Conservation (phyloP, 2,329 filamentous ascomycete genomes). For the Stachybotrys chlorohalonatus region DNA sequence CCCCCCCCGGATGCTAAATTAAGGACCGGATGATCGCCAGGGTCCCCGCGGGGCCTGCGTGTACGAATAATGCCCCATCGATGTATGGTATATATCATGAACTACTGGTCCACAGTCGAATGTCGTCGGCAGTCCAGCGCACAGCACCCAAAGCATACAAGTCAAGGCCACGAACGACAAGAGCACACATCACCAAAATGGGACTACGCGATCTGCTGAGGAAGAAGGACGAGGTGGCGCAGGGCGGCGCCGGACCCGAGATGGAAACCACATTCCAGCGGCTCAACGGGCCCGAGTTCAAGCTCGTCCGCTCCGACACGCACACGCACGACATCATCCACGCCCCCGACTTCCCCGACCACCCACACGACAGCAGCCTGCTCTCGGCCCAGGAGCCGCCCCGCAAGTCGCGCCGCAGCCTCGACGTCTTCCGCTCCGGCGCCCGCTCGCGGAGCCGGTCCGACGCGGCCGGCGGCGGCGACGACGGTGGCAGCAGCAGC, state of each 20-base stretch:
- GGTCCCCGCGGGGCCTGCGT: background rate
- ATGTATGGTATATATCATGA: too few species aligned
- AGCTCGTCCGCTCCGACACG: conserved; percentile 78
- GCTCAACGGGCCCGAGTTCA: conserved; percentile 56
- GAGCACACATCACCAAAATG: conserved; percentile 23
- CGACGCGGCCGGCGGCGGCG: conserved; percentile 23
- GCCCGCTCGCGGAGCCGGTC: conserved; percentile 38
- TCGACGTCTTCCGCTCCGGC: conserved; percentile 34
- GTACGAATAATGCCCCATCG: background rate
- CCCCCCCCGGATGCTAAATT: background rate
- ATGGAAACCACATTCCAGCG: conserved; percentile 21
- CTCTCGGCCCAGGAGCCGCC: conserved; percentile 17
- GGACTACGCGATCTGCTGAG: conserved; percentile 43
- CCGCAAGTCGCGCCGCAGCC: conserved; percentile 28
- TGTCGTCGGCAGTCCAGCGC: too few species aligned
- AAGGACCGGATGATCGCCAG: background rate
- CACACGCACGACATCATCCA: conserved; percentile 68
- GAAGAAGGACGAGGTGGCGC: conserved; percentile 40
- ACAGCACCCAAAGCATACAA: too few species aligned
- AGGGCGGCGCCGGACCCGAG: conserved; percentile 22
- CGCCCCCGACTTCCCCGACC: conserved; percentile 42
- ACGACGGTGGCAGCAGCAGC: conserved; percentile 7
- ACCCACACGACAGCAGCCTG: conserved; percentile 17
- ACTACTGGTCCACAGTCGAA: too few species aligned
- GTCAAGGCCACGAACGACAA: background rate